These are phyloP conservation scores for Turritis glabra DNA, from an alignment of 345 rosid species.

Conservation along the genomic window DNA sequence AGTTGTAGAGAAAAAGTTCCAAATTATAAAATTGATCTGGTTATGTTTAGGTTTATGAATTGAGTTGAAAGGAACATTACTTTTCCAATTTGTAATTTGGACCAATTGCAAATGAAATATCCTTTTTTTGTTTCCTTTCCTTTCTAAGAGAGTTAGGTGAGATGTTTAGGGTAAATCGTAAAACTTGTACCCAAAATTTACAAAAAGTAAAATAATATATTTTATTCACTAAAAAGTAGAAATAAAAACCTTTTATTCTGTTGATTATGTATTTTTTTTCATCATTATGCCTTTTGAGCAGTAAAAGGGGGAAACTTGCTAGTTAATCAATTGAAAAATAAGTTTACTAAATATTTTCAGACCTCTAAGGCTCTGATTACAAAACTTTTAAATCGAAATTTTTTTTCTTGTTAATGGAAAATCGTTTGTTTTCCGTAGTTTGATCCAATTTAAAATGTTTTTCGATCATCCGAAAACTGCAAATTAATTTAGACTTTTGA, in stretches of 20 bases:
- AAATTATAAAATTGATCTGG: neutral
- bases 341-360: neutral
- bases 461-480: neutral
- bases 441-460: slow-evolving; percentile 5
- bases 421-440: neutral
- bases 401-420: neutral
- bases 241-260: neutral
- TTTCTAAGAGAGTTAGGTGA: neutral
- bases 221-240: no score
- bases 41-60: neutral
- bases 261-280: neutral
- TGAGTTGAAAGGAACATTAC: neutral
- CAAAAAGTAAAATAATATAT: no score
- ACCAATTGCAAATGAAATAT: neutral
- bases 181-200: no score
- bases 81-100: neutral
- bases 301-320: slow-evolving; percentile 1
- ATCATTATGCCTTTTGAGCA: slow-evolving; percentile 11
- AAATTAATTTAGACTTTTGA: no score
- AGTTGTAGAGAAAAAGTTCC: neutral
- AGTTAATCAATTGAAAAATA: slow-evolving; percentile 6
- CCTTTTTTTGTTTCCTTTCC: neutral
- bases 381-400: neutral
- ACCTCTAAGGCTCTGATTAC: neutral
- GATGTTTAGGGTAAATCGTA: no score